These are phyloP conservation scores for Fraxinus dipetala DNA, from an alignment of 305 asterid genomes.

Conservation along the genomic window DNA sequence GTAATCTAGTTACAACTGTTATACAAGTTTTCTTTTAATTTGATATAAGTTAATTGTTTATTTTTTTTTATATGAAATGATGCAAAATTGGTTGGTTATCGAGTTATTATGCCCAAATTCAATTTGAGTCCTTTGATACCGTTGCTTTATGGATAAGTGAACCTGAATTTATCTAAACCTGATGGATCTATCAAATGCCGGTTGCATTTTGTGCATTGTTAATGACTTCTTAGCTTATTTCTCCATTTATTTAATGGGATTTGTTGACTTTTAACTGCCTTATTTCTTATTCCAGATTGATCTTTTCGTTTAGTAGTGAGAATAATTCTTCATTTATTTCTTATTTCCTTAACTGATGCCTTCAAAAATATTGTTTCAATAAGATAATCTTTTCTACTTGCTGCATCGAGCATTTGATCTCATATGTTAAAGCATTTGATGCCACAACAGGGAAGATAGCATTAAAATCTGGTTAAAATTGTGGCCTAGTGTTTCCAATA, in stretches of 20 bases:
- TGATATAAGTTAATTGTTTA: slow-evolving; percentile 19
- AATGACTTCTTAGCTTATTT: neutral
- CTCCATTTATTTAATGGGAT: neutral
- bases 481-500: neutral
- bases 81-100: neutral
- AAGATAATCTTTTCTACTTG: neutral
- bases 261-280: neutral
- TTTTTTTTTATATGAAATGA: neutral
- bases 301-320: neutral
- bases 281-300: neutral
- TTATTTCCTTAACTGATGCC: neutral
- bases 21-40: slow-evolving; percentile 7
- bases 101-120: neutral
- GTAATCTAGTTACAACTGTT: neutral
- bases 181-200: neutral
- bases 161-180: neutral
- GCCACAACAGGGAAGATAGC: neutral
- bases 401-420: neutral
- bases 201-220: neutral
- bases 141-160: neutral
- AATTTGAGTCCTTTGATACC: neutral
- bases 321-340: neutral
- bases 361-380: neutral
- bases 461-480: neutral
- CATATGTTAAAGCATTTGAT: neutral